These are phyloP conservation scores for Microbotryum lychnidis-dioicae DNA, from an alignment of 1,284 basidiomycete genomes.

Conservation along the genomic window DNA sequence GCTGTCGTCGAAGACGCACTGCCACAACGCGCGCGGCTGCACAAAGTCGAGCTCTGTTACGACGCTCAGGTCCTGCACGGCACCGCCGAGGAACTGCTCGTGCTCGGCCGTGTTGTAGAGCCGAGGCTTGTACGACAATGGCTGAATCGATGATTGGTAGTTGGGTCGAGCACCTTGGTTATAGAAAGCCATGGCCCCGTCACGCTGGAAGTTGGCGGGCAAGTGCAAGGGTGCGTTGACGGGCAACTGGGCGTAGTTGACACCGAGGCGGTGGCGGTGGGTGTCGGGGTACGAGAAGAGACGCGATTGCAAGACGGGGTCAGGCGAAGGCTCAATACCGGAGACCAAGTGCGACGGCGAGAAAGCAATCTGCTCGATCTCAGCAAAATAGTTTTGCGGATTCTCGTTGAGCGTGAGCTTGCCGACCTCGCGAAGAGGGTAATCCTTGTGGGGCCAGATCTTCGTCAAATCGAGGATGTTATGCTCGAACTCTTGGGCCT, in stretches of 20 bases:
- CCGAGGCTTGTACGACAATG: slow-evolving; percentile 51
- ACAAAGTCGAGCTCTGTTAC: slow-evolving; percentile 84
- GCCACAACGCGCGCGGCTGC: slow-evolving; percentile 73
- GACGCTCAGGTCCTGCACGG: slow-evolving; percentile 63
- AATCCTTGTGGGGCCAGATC: slow-evolving; percentile 48
- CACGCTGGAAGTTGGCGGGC: slow-evolving; percentile 65
- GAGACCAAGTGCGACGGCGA: slow-evolving; percentile 76
- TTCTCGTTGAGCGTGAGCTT: slow-evolving; percentile 82
- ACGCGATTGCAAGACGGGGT: slow-evolving; percentile 85
- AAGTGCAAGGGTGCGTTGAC: slow-evolving; percentile 54
- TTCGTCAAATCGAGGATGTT: slow-evolving; percentile 86
- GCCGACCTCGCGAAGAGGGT: slow-evolving; percentile 75
- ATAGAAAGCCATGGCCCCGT: slow-evolving; percentile 52
- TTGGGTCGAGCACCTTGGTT: slow-evolving; percentile 77
- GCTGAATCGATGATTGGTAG: slow-evolving; percentile 69
- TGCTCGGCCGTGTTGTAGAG: slow-evolving; percentile 48
- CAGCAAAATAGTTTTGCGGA: slow-evolving; percentile 59
- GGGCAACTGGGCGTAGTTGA: slow-evolving; percentile 81
- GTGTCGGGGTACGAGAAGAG: slow-evolving; percentile 94
- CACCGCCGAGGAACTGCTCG: slow-evolving; percentile 65
- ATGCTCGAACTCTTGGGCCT: slow-evolving; percentile 67
- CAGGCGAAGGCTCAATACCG: slow-evolving; percentile 77
- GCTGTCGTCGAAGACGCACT: slow-evolving; percentile 64
- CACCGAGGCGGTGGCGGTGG: slow-evolving; percentile 64
- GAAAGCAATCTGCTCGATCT: slow-evolving; percentile 57